A percentile compares a stretch with the other conserved stretches of the same genome.
These are phyloP conservation scores for Cyclanthera cordifolia DNA, from an alignment of 306 rosid species.

Conservation along the genomic window DNA sequence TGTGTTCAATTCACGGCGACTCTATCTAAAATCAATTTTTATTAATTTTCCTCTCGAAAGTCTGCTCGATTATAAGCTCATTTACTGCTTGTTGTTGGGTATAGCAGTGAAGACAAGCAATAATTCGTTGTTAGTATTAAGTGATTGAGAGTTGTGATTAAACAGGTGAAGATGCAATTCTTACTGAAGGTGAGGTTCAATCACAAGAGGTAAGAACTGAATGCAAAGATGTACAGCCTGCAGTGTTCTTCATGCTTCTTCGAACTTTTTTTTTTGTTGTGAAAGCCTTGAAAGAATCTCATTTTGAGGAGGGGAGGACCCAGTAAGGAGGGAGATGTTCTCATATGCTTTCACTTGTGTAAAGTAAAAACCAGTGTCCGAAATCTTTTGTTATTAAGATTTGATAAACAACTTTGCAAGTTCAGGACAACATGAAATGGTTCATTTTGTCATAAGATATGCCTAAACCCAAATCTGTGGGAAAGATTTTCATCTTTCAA, in stretches of 20 bases:
- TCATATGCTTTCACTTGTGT: slow-evolving; percentile 17
- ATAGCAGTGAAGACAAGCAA: background rate
- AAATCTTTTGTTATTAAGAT: background rate
- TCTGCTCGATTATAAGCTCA: background rate
- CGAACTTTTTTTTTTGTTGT: background rate
- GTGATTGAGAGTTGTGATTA: slow-evolving; percentile 1
- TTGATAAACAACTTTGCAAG: background rate
- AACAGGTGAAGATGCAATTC: slow-evolving; percentile 89
- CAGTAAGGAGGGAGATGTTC: slow-evolving; percentile 33
- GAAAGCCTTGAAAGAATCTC: slow-evolving; percentile 35
- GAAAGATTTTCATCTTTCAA: background rate
- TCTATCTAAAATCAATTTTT: too few species aligned
- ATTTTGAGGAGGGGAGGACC: slow-evolving; percentile 28
- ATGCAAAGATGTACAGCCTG: background rate
- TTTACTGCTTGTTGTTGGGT: background rate
- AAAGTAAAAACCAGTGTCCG: background rate
- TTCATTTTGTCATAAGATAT: slow-evolving; percentile 4
- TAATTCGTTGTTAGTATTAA: background rate
- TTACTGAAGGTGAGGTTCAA: slow-evolving; percentile 84
- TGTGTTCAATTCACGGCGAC: too few species aligned
- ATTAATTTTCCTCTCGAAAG: background rate
- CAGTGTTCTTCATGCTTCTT: slow-evolving; percentile 14
- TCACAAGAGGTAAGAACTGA: slow-evolving; percentile 51
- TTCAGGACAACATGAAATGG: background rate
- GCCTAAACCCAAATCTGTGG: background rate